phyloP scores from a whole-genome alignment of 192 early-diverging fungal genomes.

The Physocladia obscura region DNA sequence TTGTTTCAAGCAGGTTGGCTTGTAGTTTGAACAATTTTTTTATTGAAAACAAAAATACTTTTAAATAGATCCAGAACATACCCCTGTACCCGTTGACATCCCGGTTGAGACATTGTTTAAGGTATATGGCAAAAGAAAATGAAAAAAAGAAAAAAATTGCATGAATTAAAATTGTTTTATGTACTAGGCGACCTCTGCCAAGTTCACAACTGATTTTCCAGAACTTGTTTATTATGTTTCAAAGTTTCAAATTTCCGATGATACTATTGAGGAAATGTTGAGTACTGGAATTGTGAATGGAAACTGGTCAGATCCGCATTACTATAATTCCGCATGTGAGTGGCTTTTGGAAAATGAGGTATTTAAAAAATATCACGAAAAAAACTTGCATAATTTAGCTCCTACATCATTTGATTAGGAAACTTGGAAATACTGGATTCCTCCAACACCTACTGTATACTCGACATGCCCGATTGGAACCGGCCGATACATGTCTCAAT shows the following conservation, averaged over 20 bases:
- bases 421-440: conserved; percentile 21
- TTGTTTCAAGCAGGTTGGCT: conserved; percentile 1
- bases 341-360: conserved; percentile 1
- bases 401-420: too few species aligned
- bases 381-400: not conserved
- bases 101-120: conserved; percentile 7
- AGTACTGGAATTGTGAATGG: not conserved
- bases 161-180: not conserved
- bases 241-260: conserved; percentile 1
- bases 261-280: not conserved
- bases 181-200: not conserved
- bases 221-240: not conserved
- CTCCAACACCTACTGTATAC: not conserved
- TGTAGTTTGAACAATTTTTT: not conserved
- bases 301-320: not conserved
- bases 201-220: conserved; percentile 7
- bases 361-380: too few species aligned
- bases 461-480: conserved; percentile 1
- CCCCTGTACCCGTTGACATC: not conserved
- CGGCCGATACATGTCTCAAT: conserved; percentile 13
- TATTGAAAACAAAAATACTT: not conserved
- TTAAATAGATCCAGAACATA: not conserved
- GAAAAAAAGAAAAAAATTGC: not conserved
- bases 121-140: not conserved
- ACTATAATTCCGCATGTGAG: not conserved